Evolutionary conservation across 768 basidiomycete genomes (phyloP), one percentile per base, ranked within the genome.

Genomic region (Suillus americanus): DNA sequence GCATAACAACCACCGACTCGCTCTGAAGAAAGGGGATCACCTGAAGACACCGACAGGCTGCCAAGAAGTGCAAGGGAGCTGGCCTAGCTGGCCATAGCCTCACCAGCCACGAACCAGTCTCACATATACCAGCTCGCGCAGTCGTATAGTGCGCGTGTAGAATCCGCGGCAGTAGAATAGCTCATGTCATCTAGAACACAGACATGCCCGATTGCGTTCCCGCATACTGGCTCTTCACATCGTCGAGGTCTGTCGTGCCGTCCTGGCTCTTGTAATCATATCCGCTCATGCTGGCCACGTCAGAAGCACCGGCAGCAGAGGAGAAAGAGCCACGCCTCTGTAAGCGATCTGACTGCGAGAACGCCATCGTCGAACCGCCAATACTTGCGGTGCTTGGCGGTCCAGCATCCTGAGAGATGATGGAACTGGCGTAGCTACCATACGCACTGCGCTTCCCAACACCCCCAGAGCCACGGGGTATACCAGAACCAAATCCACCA

Each of bases 241-340:
- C 93, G 73, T 95, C 93, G 72, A 87, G 74, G 72, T 94, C 93
- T 37, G 80, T 83, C 51, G 83, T 82, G 64, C 91, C 93, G 72
- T 94, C 94, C 75, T 94, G 94, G 71, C 92, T 93, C 86, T 95
- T 95, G 79, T 95, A 95, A 72, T 94, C 85, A 66, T 83, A 85
- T 71, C 85, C 86, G 46, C 90, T 90, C 66, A 92, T 73, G 73
- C 91, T 92, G 51, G 91, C 93, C 72, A 91, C 78, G 70, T 94
- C 93, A 62, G 89, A 90, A 38, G 86, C 81, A 13, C 91, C 92
- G 10, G 91, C 81, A 40, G 90, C 86, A 37, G 88, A 90, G 20
- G 89, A 85, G 72, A 93, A 91, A 53, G 92, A 94, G 23, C 88
- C 79, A 30, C 92, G 86, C 60, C 92, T 84, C 37, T 89, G 83